Evolutionary conservation across 352 stramenopile species (phyloP).

Genomic region (Globisporangium nunn): DNA sequence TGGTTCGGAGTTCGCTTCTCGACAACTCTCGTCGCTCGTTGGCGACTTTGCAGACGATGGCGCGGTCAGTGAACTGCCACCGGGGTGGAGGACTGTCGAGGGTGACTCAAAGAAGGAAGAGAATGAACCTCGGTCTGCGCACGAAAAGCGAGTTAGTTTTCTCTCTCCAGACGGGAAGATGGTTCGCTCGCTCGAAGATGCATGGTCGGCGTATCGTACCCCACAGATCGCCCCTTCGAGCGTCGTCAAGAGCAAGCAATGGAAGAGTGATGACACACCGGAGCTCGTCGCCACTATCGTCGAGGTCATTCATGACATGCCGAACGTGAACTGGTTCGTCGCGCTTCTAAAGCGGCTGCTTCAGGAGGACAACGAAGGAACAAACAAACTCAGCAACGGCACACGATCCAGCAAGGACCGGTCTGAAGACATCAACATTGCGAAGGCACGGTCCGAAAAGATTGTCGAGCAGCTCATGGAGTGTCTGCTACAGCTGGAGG

Average conservation of each 20-base stretch:
- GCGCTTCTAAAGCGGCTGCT: slow-evolving; percentile 58
- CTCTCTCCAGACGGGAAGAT: slow-evolving; percentile 50
- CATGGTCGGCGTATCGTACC: slow-evolving; percentile 50
- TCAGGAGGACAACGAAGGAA: slow-evolving; percentile 17
- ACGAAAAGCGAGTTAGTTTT: slow-evolving; percentile 21
- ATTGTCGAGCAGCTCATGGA: slow-evolving; percentile 64
- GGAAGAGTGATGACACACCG: slow-evolving; percentile 53
- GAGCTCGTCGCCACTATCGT: slow-evolving; percentile 63
- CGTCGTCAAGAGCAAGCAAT: slow-evolving; percentile 52
- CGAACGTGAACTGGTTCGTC: slow-evolving; percentile 67
- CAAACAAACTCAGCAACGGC: slow-evolving; percentile 7
- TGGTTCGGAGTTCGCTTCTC: slow-evolving; percentile 42
- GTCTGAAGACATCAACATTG: slow-evolving; percentile 38
- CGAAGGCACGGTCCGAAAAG: slow-evolving; percentile 42
- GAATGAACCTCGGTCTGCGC: neutral
- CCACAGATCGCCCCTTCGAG: slow-evolving; percentile 50
- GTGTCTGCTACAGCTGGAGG: slow-evolving; percentile 64
- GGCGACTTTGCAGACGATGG: slow-evolving; percentile 34
- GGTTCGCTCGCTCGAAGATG: slow-evolving; percentile 42
- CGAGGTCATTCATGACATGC: slow-evolving; percentile 70
- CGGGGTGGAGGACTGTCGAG: slow-evolving; percentile 39
- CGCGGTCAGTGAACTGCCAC: slow-evolving; percentile 21
- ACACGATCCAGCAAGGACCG: slow-evolving; percentile 31
- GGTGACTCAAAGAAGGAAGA: slow-evolving; percentile 1
- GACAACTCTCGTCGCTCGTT: slow-evolving; percentile 21